These are phyloP conservation scores for Chaetomiaceae sp. DNA, from an alignment of 2,329 filamentous ascomycete species.

Conservation along the genomic window DNA sequence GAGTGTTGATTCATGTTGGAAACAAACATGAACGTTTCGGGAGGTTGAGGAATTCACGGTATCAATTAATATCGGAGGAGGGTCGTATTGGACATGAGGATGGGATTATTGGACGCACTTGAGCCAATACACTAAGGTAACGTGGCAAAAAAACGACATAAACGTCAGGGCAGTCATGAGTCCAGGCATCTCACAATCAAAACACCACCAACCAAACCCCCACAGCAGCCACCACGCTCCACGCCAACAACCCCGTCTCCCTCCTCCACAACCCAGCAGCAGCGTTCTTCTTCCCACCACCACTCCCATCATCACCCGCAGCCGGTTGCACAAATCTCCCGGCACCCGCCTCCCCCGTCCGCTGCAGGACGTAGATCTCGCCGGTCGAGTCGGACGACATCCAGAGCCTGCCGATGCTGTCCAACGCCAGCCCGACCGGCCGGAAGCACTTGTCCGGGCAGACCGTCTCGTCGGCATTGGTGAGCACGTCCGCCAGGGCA, in stretches of 20 bases:
- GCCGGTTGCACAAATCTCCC: conserved; percentile 19
- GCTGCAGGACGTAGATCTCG: conserved; percentile 55
- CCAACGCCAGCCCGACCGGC: conserved; percentile 52
- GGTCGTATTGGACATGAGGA: too few species aligned
- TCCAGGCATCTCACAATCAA: neutral
- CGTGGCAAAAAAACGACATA: too few species aligned
- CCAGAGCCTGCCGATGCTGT: conserved; percentile 51
- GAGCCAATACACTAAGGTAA: too few species aligned
- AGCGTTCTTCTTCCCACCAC: neutral
- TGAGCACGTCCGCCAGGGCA: conserved; percentile 49
- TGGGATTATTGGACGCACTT: too few species aligned
- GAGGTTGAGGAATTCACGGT: too few species aligned
- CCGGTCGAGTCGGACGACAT: conserved; percentile 58
- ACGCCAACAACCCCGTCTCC: neutral
- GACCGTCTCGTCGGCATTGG: conserved; percentile 45
- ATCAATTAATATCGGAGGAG: too few species aligned
- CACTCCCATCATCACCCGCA: neutral
- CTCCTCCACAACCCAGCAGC: neutral
- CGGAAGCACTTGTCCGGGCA: conserved; percentile 58
- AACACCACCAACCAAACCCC: too few species aligned
- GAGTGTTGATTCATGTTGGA: too few species aligned
- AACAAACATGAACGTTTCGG: too few species aligned
- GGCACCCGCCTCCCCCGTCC: conserved; percentile 1
- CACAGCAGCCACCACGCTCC: too few species aligned
- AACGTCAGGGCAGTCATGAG: too few species aligned